Evolutionary conservation across 2,329 filamentous ascomycete species (phyloP), one percentile per base, ranked within the genome.

Genomic region (Immersiporthe knoxdaviesiana): DNA sequence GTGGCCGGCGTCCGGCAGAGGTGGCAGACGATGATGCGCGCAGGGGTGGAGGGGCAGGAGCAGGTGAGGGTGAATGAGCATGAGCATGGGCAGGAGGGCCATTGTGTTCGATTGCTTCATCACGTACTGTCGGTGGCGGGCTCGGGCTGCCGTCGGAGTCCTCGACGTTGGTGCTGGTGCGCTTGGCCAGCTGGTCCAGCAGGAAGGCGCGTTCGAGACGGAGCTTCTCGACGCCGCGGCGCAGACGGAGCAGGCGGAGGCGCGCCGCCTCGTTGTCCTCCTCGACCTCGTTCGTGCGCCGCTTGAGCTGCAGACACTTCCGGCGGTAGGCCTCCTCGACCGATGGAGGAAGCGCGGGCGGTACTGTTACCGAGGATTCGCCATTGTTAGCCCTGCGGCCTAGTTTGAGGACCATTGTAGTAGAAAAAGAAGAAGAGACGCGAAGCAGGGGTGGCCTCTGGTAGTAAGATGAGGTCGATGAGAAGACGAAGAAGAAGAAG

Each of bases 281-380:
- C 79, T 98, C 94, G 75, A 98, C 93, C 79, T 97, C 94, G 78
- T 90, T 92, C 72, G 96, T 92, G 71, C 96, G 92, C 75, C 93
- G 92, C 82, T 97, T 97, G 30, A 99, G 88, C 75, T 97, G 92
- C 78, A 97, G 93, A 80, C 95, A 98, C 88, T 99, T 98, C 73
- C 93, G 89, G 76, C 96, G 94, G 81, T 98, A 99, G 64, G 95
- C 94, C 78, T 95, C 91, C 81, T 99, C 95, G 72, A 98, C 94
- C 21, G 94, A 97, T 21, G 96, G 95, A 27, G 95, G 93, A 4
- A 91, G 84, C 54, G 88, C 81, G 21, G 88, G 87, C 39, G 88
- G 88, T 67, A 87, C 83, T 71, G 82, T 79, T 76, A 60, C 30
- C 12, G 65, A 39, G 72, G 72, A 69, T 69, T 68, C 63, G 72